phyloP scores from a whole-genome alignment of 2,329 filamentous ascomycete genomes.

The Hypocreales sp. region DNA sequence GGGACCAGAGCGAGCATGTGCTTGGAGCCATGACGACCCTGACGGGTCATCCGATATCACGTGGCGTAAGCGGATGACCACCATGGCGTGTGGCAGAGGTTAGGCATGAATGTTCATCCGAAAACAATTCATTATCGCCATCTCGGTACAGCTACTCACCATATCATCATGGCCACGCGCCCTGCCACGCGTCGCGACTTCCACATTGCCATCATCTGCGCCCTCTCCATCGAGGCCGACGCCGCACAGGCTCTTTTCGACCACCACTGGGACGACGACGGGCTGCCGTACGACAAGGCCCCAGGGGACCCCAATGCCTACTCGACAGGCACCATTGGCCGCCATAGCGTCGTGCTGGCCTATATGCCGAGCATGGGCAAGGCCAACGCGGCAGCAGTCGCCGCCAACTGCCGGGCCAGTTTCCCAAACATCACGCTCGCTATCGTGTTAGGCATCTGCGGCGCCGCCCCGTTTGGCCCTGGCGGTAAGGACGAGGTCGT shows the following conservation, averaged over 20 bases:
- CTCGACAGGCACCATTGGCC: conserved; percentile 10
- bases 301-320: not conserved
- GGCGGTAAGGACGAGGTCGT: conserved; percentile 6
- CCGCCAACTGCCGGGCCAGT: conserved; percentile 14
- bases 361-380: conserved; percentile 13
- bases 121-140: no score
- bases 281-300: not conserved
- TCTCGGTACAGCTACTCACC: no score
- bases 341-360: conserved; percentile 12
- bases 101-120: no score
- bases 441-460: conserved; percentile 18
- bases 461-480: conserved; percentile 10
- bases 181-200: not conserved
- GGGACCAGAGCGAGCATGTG: no score
- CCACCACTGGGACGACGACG: not conserved
- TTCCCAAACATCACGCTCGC: conserved; percentile 16
- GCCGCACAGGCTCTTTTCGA: not conserved
- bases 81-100: no score
- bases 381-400: conserved; percentile 10
- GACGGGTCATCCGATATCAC: no score
- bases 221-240: not conserved
- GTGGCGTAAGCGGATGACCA: no score
- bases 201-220: not conserved
- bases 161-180: no score
- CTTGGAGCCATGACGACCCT: no score